Percentiles rank a stretch among this genome's conserved stretches.
These are phyloP conservation scores for Heterobasidion annosum DNA, from an alignment of 1,284 basidiomycete species.

Conservation along the genomic window DNA sequence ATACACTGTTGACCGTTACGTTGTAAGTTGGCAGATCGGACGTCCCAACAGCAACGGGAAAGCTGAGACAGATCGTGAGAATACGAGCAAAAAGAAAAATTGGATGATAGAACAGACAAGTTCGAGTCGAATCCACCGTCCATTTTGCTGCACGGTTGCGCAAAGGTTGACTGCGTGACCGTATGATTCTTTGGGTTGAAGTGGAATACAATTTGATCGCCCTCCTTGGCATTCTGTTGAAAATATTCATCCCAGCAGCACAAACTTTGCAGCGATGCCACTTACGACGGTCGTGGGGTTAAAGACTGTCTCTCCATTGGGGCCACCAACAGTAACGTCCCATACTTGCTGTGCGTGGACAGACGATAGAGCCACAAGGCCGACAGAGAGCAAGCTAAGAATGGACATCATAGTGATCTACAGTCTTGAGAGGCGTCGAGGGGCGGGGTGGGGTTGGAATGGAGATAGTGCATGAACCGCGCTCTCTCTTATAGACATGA, in stretches of 20 bases:
- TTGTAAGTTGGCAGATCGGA: slow-evolving; percentile 34
- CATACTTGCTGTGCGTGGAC: slow-evolving; percentile 31
- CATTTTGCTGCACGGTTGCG: slow-evolving; percentile 34
- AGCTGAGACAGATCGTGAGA: slow-evolving; percentile 19
- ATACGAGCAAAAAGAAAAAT: background rate
- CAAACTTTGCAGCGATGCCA: slow-evolving; percentile 1
- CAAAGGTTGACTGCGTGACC: slow-evolving; percentile 48
- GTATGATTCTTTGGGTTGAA: slow-evolving; percentile 60
- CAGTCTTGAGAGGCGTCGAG: slow-evolving; percentile 11
- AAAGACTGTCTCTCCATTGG: slow-evolving; percentile 32
- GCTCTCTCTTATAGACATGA: background rate
- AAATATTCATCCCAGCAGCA: slow-evolving; percentile 17
- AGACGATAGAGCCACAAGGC: slow-evolving; percentile 37
- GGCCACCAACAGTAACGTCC: slow-evolving; percentile 45
- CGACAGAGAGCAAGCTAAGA: slow-evolving; percentile 27
- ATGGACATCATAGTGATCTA: slow-evolving; percentile 31
- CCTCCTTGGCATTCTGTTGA: slow-evolving; percentile 32
- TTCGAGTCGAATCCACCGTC: slow-evolving; percentile 48
- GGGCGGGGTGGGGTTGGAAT: background rate
- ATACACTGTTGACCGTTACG: slow-evolving; percentile 25
- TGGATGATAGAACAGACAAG: slow-evolving; percentile 33
- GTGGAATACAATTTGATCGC: slow-evolving; percentile 40
- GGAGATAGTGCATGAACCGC: background rate
- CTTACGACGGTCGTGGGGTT: slow-evolving; percentile 35
- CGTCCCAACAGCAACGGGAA: slow-evolving; percentile 36